Evolutionary conservation across 371 early-diverging fungal species (phyloP).

Genomic region (Apophysomyces variabilis): DNA sequence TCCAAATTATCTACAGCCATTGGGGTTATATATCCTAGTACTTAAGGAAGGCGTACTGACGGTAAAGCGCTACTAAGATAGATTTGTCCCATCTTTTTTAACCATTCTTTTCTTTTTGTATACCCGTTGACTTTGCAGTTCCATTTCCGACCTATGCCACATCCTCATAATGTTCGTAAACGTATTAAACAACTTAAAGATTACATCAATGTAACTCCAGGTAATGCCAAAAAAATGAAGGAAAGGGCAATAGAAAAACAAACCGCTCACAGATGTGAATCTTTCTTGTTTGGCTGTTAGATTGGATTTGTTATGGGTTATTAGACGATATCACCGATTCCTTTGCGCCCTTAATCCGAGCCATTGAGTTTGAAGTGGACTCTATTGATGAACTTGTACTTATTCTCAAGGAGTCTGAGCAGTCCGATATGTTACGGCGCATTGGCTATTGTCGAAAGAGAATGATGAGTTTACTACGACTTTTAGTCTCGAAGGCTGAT

Average conservation of each 20-base stretch:
- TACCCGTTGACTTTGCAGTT: conserved; percentile 45
- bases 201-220: conserved; percentile 66
- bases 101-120: no score
- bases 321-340: conserved; percentile 87
- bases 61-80: conserved; percentile 38
- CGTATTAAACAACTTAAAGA: conserved; percentile 75
- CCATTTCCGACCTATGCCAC: conserved; percentile 73
- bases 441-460: conserved; percentile 85
- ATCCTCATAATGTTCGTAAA: conserved; percentile 75
- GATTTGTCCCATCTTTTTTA: no score
- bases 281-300: conserved; percentile 31
- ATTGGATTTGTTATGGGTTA: conserved; percentile 91
- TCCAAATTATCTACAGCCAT: conserved; percentile 71
- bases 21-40: conserved; percentile 84
- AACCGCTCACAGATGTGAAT: conserved; percentile 31
- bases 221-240: conserved; percentile 20
- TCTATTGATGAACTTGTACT: conserved; percentile 91
- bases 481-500: conserved; percentile 82
- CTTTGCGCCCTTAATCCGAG: conserved; percentile 78
- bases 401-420: conserved; percentile 86
- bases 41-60: conserved; percentile 79
- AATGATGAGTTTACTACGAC: conserved; percentile 74
- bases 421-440: conserved; percentile 85
- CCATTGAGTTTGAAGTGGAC: conserved; percentile 90
- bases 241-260: conserved; percentile 18